A percentile compares a stretch with the other conserved stretches of the same genome.
Evolutionary conservation across 441 rosid species (phyloP).

Genomic region (Theobroma grandiflorum): DNA sequence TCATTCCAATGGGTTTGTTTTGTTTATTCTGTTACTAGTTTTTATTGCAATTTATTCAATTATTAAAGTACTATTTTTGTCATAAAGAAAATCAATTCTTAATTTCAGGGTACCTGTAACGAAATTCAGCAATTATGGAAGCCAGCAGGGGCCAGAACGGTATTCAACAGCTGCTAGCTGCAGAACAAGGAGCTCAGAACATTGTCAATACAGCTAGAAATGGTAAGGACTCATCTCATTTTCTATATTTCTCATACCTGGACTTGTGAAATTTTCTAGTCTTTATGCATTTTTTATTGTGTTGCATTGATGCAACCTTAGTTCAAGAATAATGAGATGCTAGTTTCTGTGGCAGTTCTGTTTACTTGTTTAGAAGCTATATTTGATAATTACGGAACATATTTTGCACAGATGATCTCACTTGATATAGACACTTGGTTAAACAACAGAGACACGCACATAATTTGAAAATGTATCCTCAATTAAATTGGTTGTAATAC

Average conservation of each 20-base stretch:
- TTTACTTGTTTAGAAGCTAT: constrained; percentile 8
- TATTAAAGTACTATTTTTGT: constrained; percentile 10
- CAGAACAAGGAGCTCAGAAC: constrained; percentile 95
- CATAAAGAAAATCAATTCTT: background rate
- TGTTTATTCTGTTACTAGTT: background rate
- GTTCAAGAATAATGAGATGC: background rate
- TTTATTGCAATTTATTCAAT: background rate
- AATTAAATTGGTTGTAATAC: background rate
- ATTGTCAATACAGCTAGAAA: constrained; percentile 81
- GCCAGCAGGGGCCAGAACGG: constrained; percentile 77
- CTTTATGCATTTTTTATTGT: background rate
- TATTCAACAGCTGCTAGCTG: constrained; percentile 87
- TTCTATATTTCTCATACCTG: constrained; percentile 12
- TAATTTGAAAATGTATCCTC: background rate
- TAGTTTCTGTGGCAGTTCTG: background rate
- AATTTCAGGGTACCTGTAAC: constrained; percentile 22
- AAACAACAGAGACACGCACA: background rate
- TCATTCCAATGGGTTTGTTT: background rate
- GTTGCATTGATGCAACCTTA: background rate
- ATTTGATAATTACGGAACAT: background rate
- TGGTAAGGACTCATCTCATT: constrained; percentile 41
- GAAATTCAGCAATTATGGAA: constrained; percentile 56
- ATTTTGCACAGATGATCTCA: background rate
- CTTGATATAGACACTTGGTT: background rate
- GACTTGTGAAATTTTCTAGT: background rate